These are phyloP conservation scores for Infundibulicybe gibba DNA, from an alignment of 768 basidiomycete species.

Conservation along the genomic window DNA sequence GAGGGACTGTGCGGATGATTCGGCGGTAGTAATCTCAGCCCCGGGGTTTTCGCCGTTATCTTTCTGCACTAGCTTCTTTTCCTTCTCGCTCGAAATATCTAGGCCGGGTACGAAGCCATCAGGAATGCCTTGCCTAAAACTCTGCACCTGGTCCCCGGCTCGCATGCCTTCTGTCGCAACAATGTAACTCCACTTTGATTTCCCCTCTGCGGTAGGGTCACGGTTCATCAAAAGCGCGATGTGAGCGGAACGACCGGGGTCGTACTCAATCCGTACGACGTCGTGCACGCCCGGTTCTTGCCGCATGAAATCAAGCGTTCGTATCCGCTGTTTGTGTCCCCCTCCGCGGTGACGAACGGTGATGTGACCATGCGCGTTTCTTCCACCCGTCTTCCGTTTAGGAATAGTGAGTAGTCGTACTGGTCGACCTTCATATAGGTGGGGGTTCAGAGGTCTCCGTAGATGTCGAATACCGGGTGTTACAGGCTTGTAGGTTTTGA, in stretches of 20 bases:
- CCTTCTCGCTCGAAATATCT: constrained; percentile 15
- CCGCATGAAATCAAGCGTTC: constrained; percentile 83
- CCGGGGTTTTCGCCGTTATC: constrained; percentile 11
- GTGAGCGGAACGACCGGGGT: constrained; percentile 91
- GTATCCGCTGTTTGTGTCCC: constrained; percentile 84
- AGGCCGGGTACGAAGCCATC: constrained; percentile 65
- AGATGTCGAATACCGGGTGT: constrained; percentile 87
- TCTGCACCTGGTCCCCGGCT: constrained; percentile 85
- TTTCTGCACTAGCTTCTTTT: constrained; percentile 11
- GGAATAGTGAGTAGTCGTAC: constrained; percentile 78
- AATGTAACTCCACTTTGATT: constrained; percentile 81
- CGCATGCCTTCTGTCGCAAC: constrained; percentile 86
- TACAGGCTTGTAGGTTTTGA: constrained; percentile 89
- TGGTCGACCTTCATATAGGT: constrained; percentile 85
- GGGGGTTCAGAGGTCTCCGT: constrained; percentile 73
- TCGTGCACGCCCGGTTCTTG: constrained; percentile 78
- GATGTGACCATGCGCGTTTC: constrained; percentile 79
- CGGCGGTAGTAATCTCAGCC: constrained; percentile 8
- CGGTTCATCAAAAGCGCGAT: constrained; percentile 83
- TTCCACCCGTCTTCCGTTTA: constrained; percentile 80
- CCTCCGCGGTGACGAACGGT: constrained; percentile 90
- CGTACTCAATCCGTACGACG: constrained; percentile 94
- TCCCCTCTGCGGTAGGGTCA: constrained; percentile 46
- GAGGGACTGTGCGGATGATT: constrained; percentile 53
- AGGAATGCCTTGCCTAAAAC: constrained; percentile 81